Evolutionary conservation across 78 protist genomes (phyloP), one percentile per base, ranked within the genome.

Genomic region (Protostelium mycophagum): DNA sequence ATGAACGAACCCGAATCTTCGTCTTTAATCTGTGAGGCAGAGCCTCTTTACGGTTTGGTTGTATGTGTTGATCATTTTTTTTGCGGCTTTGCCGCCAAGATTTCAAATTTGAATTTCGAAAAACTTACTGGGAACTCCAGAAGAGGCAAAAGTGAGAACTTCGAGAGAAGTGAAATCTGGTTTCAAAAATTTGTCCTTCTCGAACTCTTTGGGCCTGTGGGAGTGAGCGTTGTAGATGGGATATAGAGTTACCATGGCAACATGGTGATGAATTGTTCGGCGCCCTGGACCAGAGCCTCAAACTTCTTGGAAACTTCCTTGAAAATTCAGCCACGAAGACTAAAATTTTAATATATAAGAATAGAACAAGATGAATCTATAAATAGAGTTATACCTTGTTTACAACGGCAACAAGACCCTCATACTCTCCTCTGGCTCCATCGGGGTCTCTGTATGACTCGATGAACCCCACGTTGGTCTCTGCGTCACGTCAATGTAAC

Each of bases 81-180:
- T n/a, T n/a, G n/a, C n/a, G n/a, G n/a, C n/a, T n/a, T n/a, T n/a
- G n/a, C n/a, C n/a, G n/a, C n/a, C n/a, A n/a, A n/a, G n/a, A n/a
- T n/a, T n/a, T n/a, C n/a, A n/a, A n/a, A n/a, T n/a, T n/a, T n/a
- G n/a, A n/a, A n/a, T n/a, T n/a, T n/a, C n/a, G n/a, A n/a, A n/a
- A n/a, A n/a, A n/a, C n/a, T 28, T 9, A 5, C 93, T 84, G 28
- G 97, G 96, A 9, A 96, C 88, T 86, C 97, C 97, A 0, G 90
- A 37, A 36, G 89, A 28, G 34, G 95, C 98, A 83, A 93, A 96
- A 28, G 94, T 38, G 28, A 96, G 36, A 1, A 96, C 96, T 83
- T 96, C 96, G 38, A 96, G 88, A n/a, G 93, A 37, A 0, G 98
- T 96, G 83, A 96, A 96, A 85, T 96, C 98, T 0, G 98, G 98